Evolutionary conservation across 371 early-diverging fungal species (phyloP), one percentile per base, ranked within the genome.

Genomic region (Nematocida sp.): DNA sequence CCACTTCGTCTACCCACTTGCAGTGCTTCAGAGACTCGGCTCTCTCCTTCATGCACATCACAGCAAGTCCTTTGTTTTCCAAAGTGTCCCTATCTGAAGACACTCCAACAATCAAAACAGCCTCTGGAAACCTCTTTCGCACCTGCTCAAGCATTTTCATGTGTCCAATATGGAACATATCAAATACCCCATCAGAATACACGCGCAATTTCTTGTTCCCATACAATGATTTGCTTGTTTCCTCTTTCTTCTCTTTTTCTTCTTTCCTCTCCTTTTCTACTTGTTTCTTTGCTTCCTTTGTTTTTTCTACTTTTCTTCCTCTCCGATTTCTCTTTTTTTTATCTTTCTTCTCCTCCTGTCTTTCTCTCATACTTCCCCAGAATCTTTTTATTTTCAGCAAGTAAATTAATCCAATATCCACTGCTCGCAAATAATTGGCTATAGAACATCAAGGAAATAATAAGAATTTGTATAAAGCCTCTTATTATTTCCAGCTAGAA

Each of bases 141-240:
- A 66, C 48, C 69, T 93, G 93, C 79, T 93, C 88, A 65, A 95
- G 84, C 50, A 93, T 94, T 81, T 93, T 93, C 61, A 92, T 91
- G 82, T 95, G 95, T 33, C 93, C 93, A 84, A 89, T 86, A 84
- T 93, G 93, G 88, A 91, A 91, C 87, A 93, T 86, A 86, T 93
- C 93, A 83, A 91, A 94, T 81, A 92, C 92, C 33, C 93, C 93
- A 82, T 93, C 93, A 16, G 93, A 91, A 82, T 93, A 95, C 32
- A 93, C 89, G 33, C 84, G 48, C 2, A 84, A 76, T 11, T 79
- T 79, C 55, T 80, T 67, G 23, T 79, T 68, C 20, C 16, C 11
- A 13, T 25, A 30, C 25, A 56, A 20, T 9, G 25, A 4, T 30
- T 16, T 13, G 40, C 45, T 35, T 63, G 9, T 63, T 63, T 35